Conservation (phyloP, 306 rosid species). For the Phaseolus lunatus region DNA sequence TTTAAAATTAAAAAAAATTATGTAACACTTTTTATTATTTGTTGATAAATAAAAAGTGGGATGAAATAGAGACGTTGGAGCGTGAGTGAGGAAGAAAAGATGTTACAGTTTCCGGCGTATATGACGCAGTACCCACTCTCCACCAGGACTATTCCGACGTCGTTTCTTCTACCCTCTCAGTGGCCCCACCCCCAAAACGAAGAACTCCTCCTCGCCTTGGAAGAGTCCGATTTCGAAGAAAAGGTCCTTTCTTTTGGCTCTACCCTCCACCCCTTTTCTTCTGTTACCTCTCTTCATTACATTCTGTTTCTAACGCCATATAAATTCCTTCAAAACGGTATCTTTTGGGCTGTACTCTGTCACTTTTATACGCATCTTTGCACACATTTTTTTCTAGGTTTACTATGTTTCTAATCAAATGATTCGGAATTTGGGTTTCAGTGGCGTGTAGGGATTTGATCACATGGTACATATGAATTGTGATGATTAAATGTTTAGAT, state of each 20-base stretch:
- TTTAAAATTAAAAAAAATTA: too few species aligned
- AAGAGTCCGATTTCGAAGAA: conserved; percentile 86
- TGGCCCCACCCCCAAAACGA: conserved; percentile 95
- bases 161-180: conserved; percentile 82
- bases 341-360: not conserved
- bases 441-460: not conserved
- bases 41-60: too few species aligned
- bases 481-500: not conserved
- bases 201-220: conserved; percentile 91
- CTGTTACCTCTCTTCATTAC: not conserved
- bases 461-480: not conserved
- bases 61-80: not conserved
- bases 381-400: not conserved
- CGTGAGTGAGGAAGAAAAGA: conserved; percentile 21
- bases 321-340: not conserved
- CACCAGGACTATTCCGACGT: conserved; percentile 80
- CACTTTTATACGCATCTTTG: not conserved
- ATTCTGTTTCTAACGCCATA: not conserved
- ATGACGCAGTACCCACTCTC: conserved; percentile 89
- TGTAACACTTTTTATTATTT: too few species aligned
- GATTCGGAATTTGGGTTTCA: not conserved
- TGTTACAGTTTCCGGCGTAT: conserved; percentile 95
- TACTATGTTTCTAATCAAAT: not conserved
- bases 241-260: conserved; percentile 56
- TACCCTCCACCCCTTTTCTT: not conserved